phyloP scores from a whole-genome alignment of 345 rosid species.

The Eucalyptus erythrocorys region DNA sequence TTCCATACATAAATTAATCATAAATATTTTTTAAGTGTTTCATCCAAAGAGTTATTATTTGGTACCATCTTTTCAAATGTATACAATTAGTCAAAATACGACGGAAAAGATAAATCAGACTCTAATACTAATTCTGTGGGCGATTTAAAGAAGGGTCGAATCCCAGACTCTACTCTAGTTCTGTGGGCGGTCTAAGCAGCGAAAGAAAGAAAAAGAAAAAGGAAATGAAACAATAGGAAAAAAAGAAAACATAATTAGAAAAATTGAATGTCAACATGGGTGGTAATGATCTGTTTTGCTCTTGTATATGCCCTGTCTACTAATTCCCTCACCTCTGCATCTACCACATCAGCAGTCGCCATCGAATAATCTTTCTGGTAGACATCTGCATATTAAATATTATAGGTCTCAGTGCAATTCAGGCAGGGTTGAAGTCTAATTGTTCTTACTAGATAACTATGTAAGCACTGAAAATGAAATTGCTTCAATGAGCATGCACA shows the following conservation, averaged over 20 bases:
- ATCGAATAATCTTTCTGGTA: conserved; percentile 95
- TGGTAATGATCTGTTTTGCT: conserved; percentile 59
- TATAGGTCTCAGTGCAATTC: neutral
- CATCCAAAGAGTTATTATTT: too few species aligned
- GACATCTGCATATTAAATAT: conserved; percentile 48
- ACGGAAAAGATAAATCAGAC: neutral
- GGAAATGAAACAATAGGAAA: too few species aligned
- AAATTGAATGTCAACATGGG: conserved; percentile 64
- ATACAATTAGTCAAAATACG: neutral
- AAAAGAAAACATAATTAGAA: too few species aligned
- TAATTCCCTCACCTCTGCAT: conserved; percentile 81
- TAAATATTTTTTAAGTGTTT: too few species aligned
- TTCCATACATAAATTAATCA: neutral
- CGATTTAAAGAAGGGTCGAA: too few species aligned
- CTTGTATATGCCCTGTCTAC: conserved; percentile 71
- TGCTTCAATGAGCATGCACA: neutral
- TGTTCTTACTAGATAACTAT: neutral
- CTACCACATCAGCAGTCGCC: conserved; percentile 96
- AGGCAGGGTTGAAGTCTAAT: neutral
- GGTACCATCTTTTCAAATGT: neutral
- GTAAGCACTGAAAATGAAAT: neutral
- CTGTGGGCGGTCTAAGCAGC: too few species aligned
- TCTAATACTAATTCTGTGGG: too few species aligned
- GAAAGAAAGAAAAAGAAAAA: too few species aligned
- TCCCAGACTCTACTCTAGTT: too few species aligned